A percentile compares a stretch with the other conserved stretches of the same genome.
Evolutionary conservation across 495 filamentous ascomycete genomes (phyloP).

Genomic region (Talaromyces wortmannii): DNA sequence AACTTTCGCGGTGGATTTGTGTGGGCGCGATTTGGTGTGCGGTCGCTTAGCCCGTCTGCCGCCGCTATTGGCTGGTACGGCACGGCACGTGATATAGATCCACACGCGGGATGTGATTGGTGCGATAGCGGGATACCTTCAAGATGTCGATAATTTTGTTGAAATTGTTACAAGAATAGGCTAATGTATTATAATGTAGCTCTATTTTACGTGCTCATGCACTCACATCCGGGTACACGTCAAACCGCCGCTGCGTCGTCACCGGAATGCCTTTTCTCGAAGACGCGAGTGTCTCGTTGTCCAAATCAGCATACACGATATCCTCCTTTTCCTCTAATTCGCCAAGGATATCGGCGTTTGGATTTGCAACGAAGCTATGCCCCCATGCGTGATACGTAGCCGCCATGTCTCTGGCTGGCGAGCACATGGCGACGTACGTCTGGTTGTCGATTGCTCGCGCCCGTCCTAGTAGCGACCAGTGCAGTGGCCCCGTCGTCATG

Average conservation of each 20-base stretch:
- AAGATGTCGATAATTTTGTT: no score
- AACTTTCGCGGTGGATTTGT: constrained; percentile 20
- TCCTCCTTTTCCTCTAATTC: constrained; percentile 71
- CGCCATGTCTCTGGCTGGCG: constrained; percentile 72
- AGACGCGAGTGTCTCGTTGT: constrained; percentile 63
- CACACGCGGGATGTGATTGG: neutral
- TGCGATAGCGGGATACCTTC: neutral
- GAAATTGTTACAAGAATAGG: neutral
- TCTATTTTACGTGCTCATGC: constrained; percentile 2
- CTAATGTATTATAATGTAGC: neutral
- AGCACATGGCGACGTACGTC: constrained; percentile 87
- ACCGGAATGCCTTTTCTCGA: constrained; percentile 81
- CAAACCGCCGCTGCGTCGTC: constrained; percentile 78
- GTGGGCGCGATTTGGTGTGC: constrained; percentile 30
- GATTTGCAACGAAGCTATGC: constrained; percentile 81
- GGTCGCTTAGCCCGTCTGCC: constrained; percentile 30
- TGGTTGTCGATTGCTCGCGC: constrained; percentile 93
- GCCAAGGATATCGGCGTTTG: constrained; percentile 73
- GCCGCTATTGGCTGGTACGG: constrained; percentile 16
- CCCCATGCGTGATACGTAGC: constrained; percentile 87
- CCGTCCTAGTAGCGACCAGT: constrained; percentile 80
- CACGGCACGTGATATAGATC: constrained; percentile 7
- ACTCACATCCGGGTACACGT: constrained; percentile 92
- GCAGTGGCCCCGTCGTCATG: constrained; percentile 80
- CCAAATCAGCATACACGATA: constrained; percentile 70